phyloP scores from a whole-genome alignment of 495 filamentous ascomycete species.

The Aspergillus cavernicola region DNA sequence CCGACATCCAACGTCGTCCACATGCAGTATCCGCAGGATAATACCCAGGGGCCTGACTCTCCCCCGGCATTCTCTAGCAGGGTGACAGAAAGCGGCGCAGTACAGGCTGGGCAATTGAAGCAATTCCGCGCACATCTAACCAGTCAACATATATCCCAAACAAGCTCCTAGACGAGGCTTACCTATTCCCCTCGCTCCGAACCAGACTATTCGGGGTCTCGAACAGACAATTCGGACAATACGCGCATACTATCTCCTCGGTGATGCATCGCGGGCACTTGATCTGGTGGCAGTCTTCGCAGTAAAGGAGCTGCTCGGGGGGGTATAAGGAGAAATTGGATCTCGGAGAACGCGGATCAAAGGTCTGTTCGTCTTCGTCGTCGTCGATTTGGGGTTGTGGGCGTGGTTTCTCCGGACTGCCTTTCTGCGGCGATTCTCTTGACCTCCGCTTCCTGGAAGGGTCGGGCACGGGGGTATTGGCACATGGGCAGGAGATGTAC shows the following conservation, averaged over 20 bases:
- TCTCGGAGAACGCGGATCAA: constrained; percentile 78
- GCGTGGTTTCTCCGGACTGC: constrained; percentile 30
- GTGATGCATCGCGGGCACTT: constrained; percentile 86
- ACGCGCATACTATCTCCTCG: constrained; percentile 92
- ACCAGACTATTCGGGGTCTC: constrained; percentile 89
- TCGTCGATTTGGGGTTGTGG: constrained; percentile 39
- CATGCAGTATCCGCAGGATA: constrained; percentile 82
- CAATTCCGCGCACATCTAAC: constrained; percentile 87
- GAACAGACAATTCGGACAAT: constrained; percentile 93
- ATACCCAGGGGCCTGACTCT: constrained; percentile 65
- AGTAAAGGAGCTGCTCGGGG: constrained; percentile 90
- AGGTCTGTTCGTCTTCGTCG: constrained; percentile 72
- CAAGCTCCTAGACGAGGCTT: too few species aligned
- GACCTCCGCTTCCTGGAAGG: constrained; percentile 37
- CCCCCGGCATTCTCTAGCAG: constrained; percentile 51
- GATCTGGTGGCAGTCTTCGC: constrained; percentile 94
- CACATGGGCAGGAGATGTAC: constrained; percentile 89
- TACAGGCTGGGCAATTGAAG: constrained; percentile 89
- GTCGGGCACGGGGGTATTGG: constrained; percentile 51
- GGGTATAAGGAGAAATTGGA: constrained; percentile 89
- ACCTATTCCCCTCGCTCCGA: constrained; percentile 91
- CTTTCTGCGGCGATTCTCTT: constrained; percentile 37
- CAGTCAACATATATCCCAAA: too few species aligned
- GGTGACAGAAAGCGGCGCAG: constrained; percentile 71
- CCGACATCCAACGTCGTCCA: constrained; percentile 90